Evolutionary conservation across 495 filamentous ascomycete genomes (phyloP), one percentile per base, ranked within the genome.

Genomic region (Opeltia flavorubescens): DNA sequence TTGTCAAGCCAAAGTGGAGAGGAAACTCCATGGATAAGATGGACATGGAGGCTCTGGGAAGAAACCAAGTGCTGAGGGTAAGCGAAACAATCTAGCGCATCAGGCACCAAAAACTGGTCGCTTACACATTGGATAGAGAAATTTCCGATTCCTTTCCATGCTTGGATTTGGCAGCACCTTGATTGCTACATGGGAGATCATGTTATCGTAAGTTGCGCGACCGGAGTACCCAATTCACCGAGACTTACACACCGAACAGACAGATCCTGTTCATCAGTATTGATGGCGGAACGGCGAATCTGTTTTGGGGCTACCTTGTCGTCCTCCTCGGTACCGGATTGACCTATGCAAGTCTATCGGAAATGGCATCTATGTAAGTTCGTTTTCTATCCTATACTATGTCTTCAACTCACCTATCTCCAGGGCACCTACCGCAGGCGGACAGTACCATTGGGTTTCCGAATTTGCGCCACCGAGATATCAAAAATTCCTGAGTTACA

Each of bases 281-380:
- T 31, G 67, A 76, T 58, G 72, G 72, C 30, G 74, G 75, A 5
- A 68, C 69, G 44, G 71, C 66, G 5, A 72, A 68, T 1, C 55
- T 77, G 21, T 69, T 78, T 47, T 77, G 69, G 69, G 66, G 64
- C 0, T 76, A 74, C 44, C 54, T 77, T 30, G 60, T 64, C 36
- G 69, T 68, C 15, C 58, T 65, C 2, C 26, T 57, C 0, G 71
- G 71, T 15, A 71, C 72, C 34, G 44, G 56, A 5, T 60, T 67
- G 2, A 66, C 75, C 18, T 67, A 71, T 42, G 63, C 65, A 6
- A 69, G 62, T 31, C 59, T 78, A 35, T 65, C 71, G 1, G 72
- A 75, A 48, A 74, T 77, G 69, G 70, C 68, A 9, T 72, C 66
- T 1, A 77, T 77, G 71, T 8, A 34, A 30, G 13, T 7, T 11